Conservation (phyloP, 2,329 filamentous ascomycete genomes). For the Trichoderma arundinaceum region DNA sequence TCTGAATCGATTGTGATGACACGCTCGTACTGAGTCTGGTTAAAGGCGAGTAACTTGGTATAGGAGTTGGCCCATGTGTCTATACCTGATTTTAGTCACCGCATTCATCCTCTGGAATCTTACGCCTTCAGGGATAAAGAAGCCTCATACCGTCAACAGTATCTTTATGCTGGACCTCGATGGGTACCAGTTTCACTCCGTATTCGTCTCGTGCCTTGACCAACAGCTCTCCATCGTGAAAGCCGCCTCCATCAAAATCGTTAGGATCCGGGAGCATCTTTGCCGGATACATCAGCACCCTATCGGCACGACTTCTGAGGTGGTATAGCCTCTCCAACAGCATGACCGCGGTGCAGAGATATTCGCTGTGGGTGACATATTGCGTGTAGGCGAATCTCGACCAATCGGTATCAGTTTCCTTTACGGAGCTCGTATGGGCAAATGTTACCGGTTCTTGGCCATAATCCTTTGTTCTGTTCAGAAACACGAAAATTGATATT, state of each 20-base stretch:
- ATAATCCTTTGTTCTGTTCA: neutral
- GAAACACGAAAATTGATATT: neutral
- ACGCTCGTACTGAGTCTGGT: conserved; percentile 63
- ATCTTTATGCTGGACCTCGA: conserved; percentile 48
- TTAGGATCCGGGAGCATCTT: conserved; percentile 43
- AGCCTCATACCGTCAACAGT: conserved; percentile 38
- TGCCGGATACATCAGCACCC: conserved; percentile 54
- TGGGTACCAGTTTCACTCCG: conserved; percentile 50
- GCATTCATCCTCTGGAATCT: too few species aligned
- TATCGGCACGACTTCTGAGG: conserved; percentile 51
- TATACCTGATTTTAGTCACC: conserved; percentile 17
- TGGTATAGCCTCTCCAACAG: conserved; percentile 53
- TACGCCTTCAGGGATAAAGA: too few species aligned
- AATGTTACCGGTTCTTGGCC: neutral
- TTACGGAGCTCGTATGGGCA: neutral
- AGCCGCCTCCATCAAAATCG: conserved; percentile 36
- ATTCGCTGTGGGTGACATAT: conserved; percentile 55
- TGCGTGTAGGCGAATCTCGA: conserved; percentile 54
- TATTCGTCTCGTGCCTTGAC: conserved; percentile 53
- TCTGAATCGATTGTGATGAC: conserved; percentile 66
- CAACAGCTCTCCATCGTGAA: conserved; percentile 44
- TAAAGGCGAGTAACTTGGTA: conserved; percentile 72
- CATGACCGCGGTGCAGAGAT: conserved; percentile 59
- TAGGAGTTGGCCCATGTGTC: conserved; percentile 67
- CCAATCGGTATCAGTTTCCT: conserved; percentile 47